A percentile compares a stretch with the other conserved stretches of the same genome.
phyloP scores from a whole-genome alignment of 2,329 filamentous ascomycete species.

The Aspergillus viridinutans region DNA sequence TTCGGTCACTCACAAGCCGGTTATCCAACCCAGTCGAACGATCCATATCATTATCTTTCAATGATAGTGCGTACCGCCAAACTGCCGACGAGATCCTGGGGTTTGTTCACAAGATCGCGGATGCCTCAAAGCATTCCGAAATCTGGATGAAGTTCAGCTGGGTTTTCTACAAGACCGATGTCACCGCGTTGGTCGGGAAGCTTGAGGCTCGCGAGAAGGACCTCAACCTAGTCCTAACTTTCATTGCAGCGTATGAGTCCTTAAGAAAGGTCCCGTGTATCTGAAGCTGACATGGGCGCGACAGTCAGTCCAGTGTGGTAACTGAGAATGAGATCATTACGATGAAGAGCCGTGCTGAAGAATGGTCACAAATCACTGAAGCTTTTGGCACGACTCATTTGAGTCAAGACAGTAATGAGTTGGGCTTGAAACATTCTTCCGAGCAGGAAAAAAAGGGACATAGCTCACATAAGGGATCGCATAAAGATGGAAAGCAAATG shows the following conservation, averaged over 20 bases:
- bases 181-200: not conserved
- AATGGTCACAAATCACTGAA: not conserved
- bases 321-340: not conserved
- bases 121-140: not conserved
- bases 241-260: conserved; percentile 2
- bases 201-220: not conserved
- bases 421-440: not conserved
- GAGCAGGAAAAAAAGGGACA: not conserved
- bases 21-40: not conserved
- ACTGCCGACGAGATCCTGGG: not conserved
- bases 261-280: not conserved
- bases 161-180: conserved; percentile 1
- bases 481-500: not conserved
- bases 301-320: conserved; percentile 1
- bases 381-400: not conserved
- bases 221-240: conserved; percentile 1
- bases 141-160: conserved; percentile 3
- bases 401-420: not conserved
- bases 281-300: not conserved
- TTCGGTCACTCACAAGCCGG: not conserved
- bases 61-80: not conserved
- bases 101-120: not conserved
- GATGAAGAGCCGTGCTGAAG: not conserved
- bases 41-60: not conserved
- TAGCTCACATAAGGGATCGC: not conserved